Conservation (phyloP, 2,329 filamentous ascomycete genomes). For the Alternaria novae-zelandiae region DNA sequence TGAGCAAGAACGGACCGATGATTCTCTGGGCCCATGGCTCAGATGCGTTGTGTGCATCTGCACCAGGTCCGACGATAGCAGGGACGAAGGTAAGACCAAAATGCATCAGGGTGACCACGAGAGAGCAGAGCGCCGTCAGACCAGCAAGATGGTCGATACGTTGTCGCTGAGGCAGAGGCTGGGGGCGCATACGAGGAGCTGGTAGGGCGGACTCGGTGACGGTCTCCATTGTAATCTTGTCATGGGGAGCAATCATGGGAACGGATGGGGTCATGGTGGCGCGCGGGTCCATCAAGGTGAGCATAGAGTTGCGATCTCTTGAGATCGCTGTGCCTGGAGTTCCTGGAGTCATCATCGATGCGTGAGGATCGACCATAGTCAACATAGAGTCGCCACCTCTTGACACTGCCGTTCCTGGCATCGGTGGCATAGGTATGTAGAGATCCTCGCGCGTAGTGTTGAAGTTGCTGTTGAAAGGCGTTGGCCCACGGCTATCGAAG, state of each 20-base stretch:
- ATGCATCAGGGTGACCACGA: slow-evolving; percentile 55
- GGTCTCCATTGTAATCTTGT: slow-evolving; percentile 39
- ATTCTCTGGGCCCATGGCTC: slow-evolving; percentile 53
- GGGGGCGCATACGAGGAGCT: slow-evolving; percentile 35
- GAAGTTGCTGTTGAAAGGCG: slow-evolving; percentile 27
- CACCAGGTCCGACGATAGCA: slow-evolving; percentile 42
- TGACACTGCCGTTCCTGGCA: neutral
- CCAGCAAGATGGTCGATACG: slow-evolving; percentile 57
- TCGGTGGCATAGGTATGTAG: neutral
- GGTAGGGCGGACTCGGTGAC: slow-evolving; percentile 40
- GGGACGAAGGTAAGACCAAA: slow-evolving; percentile 55
- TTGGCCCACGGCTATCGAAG: slow-evolving; percentile 33
- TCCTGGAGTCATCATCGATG: neutral
- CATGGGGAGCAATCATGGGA: slow-evolving; percentile 1
- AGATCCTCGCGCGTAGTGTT: slow-evolving; percentile 24
- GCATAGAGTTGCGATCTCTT: slow-evolving; percentile 19
- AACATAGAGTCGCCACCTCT: slow-evolving; percentile 18
- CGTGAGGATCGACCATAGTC: slow-evolving; percentile 17
- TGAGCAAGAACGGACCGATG: slow-evolving; percentile 53
- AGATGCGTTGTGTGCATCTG: slow-evolving; percentile 47
- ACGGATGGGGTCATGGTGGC: neutral
- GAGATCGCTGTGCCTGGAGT: neutral
- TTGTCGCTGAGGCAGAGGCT: slow-evolving; percentile 31
- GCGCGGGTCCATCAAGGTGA: slow-evolving; percentile 17
- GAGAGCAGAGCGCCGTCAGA: slow-evolving; percentile 52